Percentiles rank a stretch among this genome's conserved stretches.
Evolutionary conservation across 345 rosid genomes (phyloP).

Genomic region (Erysimum cheiranthoides): DNA sequence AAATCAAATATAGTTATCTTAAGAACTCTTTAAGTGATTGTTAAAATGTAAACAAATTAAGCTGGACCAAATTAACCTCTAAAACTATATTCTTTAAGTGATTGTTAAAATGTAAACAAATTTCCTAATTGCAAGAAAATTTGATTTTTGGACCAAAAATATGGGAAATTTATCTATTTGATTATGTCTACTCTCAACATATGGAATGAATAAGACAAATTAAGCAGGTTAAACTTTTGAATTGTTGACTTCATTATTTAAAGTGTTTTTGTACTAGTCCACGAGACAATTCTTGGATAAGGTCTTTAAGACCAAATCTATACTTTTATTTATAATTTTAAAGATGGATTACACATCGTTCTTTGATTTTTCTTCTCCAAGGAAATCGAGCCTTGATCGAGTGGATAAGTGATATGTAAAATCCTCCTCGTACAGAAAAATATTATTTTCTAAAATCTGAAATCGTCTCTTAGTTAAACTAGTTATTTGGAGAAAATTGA

Average conservation of each 20-base stretch:
- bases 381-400: not conserved
- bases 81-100: not conserved
- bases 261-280: conserved; percentile 4
- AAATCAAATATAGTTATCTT: not conserved
- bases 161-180: not conserved
- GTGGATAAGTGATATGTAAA: not conserved
- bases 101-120: not conserved
- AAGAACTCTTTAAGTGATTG: not conserved
- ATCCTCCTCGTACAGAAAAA: not conserved
- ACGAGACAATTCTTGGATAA: conserved; percentile 27
- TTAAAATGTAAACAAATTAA: too few relatives aligned
- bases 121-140: not conserved
- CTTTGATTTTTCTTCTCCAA: conserved; percentile 10
- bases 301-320: conserved; percentile 5
- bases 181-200: not conserved
- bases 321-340: not conserved
- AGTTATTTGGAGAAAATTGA: not conserved
- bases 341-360: not conserved
- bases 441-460: not conserved
- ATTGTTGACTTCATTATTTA: conserved; percentile 1
- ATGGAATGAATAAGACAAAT: conserved; percentile 24
- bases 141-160: not conserved
- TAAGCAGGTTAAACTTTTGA: conserved; percentile 31
- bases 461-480: not conserved
- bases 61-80: too few relatives aligned